Base-by-base conservation (phyloP, 345 rosid genomes). In the Dipteronia sinensis region DNA sequence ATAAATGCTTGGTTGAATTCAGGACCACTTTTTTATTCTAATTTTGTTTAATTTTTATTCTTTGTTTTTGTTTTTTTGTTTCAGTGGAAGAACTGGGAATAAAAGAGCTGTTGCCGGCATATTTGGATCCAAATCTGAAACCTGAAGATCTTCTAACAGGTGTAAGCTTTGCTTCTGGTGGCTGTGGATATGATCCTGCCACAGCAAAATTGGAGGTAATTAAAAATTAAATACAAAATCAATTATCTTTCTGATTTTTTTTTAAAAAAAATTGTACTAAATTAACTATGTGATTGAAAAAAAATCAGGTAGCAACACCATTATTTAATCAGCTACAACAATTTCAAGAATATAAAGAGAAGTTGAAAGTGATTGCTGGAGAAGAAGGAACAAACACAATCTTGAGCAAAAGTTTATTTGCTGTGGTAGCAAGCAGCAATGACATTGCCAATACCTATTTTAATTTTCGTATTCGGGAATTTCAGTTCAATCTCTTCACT, bases 161-260 rank as follows among this genome's bases (percentile, higher is more conserved):
- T 22, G 97, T 90, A 2, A 76, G 83, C 79, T 94, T 92, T 76
- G 98, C 95, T 58, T 88, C 97, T 0, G 95, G 95, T 16, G 97
- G 90, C 51, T 55, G 82, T 5, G 97, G 97, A 22, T 92, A 77
- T 46, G 95, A 89, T 83, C 91, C 92, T 12, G 31, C 87, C 49
- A 92, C 95, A 40, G 65, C 95, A 1, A 75, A 72, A 59, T 20
- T 88, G 25, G 81, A 51, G 90, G 97, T 94, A 85, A 34, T 34
- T 34, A 34, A 67, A 44, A 53, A 16, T 53, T 53, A 53, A 53
- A 16, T 0, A 16, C n/a, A 53, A 53, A 16, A 53, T 46, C 6
- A 53, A 16, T 15, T 47, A 22, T 69, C 4, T 34, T 34, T 34
- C 13, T 1, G 3, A n/a, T n/a, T 47, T 46, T 13, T 15, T 23